Conservation (phyloP, 352 stramenopile genomes). For the Globisporangium echinulatum region DNA sequence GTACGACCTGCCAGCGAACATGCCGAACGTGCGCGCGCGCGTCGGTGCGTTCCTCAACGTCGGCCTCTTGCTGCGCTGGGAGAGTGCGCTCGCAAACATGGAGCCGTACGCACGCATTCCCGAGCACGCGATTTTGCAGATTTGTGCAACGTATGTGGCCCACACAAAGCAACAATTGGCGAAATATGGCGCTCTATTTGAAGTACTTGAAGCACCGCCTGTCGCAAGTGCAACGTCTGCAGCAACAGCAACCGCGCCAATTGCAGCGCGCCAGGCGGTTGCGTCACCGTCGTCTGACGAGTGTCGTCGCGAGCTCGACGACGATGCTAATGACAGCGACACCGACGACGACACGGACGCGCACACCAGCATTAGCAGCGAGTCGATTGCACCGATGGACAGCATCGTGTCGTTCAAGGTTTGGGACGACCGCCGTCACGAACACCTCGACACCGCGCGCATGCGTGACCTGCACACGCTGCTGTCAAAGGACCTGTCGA, state of each 20-base stretch:
- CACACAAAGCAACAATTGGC: constrained; percentile 41
- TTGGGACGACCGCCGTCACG: constrained; percentile 24
- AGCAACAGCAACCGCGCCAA: neutral
- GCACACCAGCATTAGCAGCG: neutral
- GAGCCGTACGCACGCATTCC: constrained; percentile 68
- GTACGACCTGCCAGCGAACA: constrained; percentile 64
- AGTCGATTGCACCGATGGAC: constrained; percentile 37
- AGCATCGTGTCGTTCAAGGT: constrained; percentile 83
- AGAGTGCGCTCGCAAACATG: constrained; percentile 75
- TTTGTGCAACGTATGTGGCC: constrained; percentile 55
- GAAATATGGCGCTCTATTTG: constrained; percentile 33
- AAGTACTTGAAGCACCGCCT: constrained; percentile 27
- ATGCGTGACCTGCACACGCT: constrained; percentile 66
- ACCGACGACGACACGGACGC: neutral
- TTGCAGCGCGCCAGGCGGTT: neutral
- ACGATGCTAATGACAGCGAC: too few relatives aligned
- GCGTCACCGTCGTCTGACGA: too few relatives aligned
- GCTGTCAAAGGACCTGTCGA: constrained; percentile 65
- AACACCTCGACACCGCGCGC: constrained; percentile 35
- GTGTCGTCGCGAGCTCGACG: too few relatives aligned
- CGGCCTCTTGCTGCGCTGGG: constrained; percentile 72
- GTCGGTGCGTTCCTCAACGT: constrained; percentile 68
- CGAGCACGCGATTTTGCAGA: constrained; percentile 28
- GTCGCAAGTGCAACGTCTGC: neutral
- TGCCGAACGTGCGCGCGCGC: constrained; percentile 54